These are phyloP conservation scores for Parietichytrium sp. DNA, from an alignment of 108 stramenopile species.

Conservation along the genomic window DNA sequence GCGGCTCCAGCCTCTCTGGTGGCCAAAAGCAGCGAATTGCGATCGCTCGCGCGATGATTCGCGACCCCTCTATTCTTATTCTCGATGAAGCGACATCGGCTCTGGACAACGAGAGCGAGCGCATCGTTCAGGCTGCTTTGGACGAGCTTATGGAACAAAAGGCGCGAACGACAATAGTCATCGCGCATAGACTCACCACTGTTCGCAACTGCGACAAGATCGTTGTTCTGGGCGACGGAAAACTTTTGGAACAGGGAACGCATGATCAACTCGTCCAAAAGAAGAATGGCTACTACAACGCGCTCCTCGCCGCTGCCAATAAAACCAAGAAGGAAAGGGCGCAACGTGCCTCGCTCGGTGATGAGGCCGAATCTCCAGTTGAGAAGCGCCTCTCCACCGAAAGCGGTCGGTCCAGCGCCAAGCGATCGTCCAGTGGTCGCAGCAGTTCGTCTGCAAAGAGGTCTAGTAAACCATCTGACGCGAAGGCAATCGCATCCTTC, in stretches of 20 bases:
- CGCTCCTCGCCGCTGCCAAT: slow-evolving; percentile 45
- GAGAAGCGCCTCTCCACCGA: no score
- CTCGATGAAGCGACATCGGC: slow-evolving; percentile 82
- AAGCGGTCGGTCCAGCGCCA: no score
- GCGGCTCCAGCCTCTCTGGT: slow-evolving; percentile 78
- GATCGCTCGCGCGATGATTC: slow-evolving; percentile 79
- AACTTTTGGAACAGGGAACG: slow-evolving; percentile 70
- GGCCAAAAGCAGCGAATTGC: slow-evolving; percentile 94
- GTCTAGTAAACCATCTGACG: no score
- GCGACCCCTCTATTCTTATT: slow-evolving; percentile 73
- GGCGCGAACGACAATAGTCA: slow-evolving; percentile 60
- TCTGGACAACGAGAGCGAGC: slow-evolving; percentile 80
- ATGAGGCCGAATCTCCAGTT: no score
- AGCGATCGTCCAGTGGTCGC: no score
- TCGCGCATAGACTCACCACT: slow-evolving; percentile 82
- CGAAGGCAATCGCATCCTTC: no score
- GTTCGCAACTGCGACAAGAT: slow-evolving; percentile 78
- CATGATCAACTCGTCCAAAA: slow-evolving; percentile 73
- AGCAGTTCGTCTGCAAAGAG: no score
- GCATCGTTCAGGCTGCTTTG: slow-evolving; percentile 76
- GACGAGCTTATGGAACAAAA: slow-evolving; percentile 61
- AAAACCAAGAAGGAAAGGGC: no score
- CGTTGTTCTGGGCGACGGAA: slow-evolving; percentile 71
- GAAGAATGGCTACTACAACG: slow-evolving; percentile 66
- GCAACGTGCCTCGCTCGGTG: no score